These are phyloP conservation scores for Aspergillus mulundensis DNA, from an alignment of 495 filamentous ascomycete species.

Conservation along the genomic window DNA sequence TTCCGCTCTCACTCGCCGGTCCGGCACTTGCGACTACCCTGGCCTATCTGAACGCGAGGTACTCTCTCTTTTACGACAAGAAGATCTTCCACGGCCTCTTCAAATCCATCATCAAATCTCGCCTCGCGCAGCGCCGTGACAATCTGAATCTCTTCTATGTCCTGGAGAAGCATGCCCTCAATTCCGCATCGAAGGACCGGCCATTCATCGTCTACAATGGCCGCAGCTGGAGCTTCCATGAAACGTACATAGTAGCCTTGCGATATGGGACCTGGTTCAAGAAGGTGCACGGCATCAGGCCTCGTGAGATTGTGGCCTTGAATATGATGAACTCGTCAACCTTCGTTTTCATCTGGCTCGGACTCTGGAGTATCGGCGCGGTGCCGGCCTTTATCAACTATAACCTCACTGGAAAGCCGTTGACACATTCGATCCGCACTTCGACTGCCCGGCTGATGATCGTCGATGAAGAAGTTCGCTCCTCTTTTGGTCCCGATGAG, in stretches of 20 bases:
- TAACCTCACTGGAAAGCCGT: slow-evolving; percentile 70
- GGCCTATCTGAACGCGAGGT: slow-evolving; percentile 79
- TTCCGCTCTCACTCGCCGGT: slow-evolving; percentile 49
- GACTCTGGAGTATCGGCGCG: slow-evolving; percentile 84
- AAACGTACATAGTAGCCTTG: slow-evolving; percentile 69
- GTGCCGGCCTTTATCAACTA: slow-evolving; percentile 94
- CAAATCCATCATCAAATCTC: slow-evolving; percentile 36
- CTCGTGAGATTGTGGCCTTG: slow-evolving; percentile 80
- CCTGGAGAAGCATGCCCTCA: slow-evolving; percentile 65
- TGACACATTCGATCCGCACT: slow-evolving; percentile 73
- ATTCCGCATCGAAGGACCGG: slow-evolving; percentile 50
- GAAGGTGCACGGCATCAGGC: slow-evolving; percentile 61
- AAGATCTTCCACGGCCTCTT: slow-evolving; percentile 48
- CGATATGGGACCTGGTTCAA: slow-evolving; percentile 83
- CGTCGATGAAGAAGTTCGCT: slow-evolving; percentile 66
- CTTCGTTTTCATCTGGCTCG: slow-evolving; percentile 80
- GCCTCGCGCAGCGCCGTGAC: slow-evolving; percentile 49
- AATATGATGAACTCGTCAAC: slow-evolving; percentile 82
- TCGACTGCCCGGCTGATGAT: slow-evolving; percentile 68
- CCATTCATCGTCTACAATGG: slow-evolving; percentile 73
- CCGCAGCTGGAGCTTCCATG: slow-evolving; percentile 71
- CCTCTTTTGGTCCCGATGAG: slow-evolving; percentile 45
- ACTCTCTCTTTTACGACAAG: slow-evolving; percentile 62
- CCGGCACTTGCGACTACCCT: slow-evolving; percentile 64
- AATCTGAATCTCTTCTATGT: slow-evolving; percentile 73